Conservation (phyloP, 768 basidiomycete species). For the Serendipita sp. region DNA sequence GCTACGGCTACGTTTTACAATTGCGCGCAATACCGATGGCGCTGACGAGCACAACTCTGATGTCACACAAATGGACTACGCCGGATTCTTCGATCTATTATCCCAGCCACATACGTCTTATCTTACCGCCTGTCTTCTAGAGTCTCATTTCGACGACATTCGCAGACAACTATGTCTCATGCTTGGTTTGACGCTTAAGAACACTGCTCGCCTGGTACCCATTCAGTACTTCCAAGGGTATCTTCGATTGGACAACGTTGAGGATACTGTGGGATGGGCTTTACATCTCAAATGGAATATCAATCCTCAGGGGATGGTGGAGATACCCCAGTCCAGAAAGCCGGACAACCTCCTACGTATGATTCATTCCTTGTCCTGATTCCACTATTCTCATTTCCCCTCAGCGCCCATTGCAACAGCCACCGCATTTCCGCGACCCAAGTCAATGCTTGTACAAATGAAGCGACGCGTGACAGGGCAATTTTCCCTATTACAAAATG, state of each 20-base stretch:
- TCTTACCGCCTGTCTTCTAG: constrained; percentile 76
- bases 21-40: constrained; percentile 16
- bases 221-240: not conserved
- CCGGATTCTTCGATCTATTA: constrained; percentile 44
- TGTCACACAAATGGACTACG: constrained; percentile 48
- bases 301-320: not conserved
- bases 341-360: not conserved
- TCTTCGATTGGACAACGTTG: not conserved
- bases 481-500: not conserved
- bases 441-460: not conserved
- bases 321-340: not conserved
- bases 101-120: constrained; percentile 61
- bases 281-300: constrained; percentile 2
- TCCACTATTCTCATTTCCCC: not conserved
- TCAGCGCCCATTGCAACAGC: not conserved
- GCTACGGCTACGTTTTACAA: constrained; percentile 45
- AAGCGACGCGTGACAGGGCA: not conserved
- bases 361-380: not conserved
- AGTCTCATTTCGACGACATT: constrained; percentile 59
- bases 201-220: not conserved
- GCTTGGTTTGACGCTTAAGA: not conserved
- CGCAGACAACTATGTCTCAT: constrained; percentile 13
- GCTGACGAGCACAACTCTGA: constrained; percentile 20
- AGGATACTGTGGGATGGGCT: not conserved
- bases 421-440: not conserved